phyloP scores from a whole-genome alignment of 768 basidiomycete genomes.

The Boletus pseudopeckii region DNA sequence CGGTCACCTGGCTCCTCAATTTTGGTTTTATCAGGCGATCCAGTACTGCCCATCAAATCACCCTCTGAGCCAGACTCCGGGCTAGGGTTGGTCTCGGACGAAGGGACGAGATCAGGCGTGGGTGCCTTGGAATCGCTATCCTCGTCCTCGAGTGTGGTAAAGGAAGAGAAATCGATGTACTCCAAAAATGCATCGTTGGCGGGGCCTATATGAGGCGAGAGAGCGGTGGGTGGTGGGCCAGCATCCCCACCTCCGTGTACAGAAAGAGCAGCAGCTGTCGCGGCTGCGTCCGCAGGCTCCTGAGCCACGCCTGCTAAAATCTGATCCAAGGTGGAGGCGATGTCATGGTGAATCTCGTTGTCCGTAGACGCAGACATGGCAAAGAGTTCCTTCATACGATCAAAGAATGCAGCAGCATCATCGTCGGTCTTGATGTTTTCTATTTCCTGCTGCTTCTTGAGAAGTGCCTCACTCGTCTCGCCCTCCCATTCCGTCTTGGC shows the following conservation, averaged over 20 bases:
- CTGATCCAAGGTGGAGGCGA: slow-evolving; percentile 60
- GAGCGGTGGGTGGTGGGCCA: slow-evolving; percentile 31
- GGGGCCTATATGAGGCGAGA: slow-evolving; percentile 35
- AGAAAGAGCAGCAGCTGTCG: slow-evolving; percentile 28
- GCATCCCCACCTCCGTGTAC: slow-evolving; percentile 26
- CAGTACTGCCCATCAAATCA: slow-evolving; percentile 45
- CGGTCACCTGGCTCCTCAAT: slow-evolving; percentile 45
- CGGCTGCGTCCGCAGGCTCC: slow-evolving; percentile 35
- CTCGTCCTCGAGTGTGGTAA: slow-evolving; percentile 50
- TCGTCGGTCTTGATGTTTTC: slow-evolving; percentile 61
- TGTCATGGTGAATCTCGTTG: slow-evolving; percentile 40
- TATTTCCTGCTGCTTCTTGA: slow-evolving; percentile 37
- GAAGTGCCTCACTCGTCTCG: slow-evolving; percentile 48
- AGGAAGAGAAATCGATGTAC: slow-evolving; percentile 68
- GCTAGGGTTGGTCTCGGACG: slow-evolving; percentile 73
- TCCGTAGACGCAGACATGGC: slow-evolving; percentile 43
- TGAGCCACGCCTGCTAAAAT: slow-evolving; percentile 57
- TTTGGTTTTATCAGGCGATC: slow-evolving; percentile 49
- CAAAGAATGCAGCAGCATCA: slow-evolving; percentile 59
- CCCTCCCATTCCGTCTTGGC: slow-evolving; percentile 70
- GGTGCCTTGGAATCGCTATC: slow-evolving; percentile 64
- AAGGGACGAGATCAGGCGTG: slow-evolving; percentile 69
- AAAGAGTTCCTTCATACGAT: slow-evolving; percentile 61
- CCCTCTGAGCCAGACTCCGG: slow-evolving; percentile 71
- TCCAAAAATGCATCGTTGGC: slow-evolving; percentile 41